Evolutionary conservation across 2,329 filamentous ascomycete genomes (phyloP), one percentile per base, ranked within the genome.

Genomic region (Endoconidiophora polonica): DNA sequence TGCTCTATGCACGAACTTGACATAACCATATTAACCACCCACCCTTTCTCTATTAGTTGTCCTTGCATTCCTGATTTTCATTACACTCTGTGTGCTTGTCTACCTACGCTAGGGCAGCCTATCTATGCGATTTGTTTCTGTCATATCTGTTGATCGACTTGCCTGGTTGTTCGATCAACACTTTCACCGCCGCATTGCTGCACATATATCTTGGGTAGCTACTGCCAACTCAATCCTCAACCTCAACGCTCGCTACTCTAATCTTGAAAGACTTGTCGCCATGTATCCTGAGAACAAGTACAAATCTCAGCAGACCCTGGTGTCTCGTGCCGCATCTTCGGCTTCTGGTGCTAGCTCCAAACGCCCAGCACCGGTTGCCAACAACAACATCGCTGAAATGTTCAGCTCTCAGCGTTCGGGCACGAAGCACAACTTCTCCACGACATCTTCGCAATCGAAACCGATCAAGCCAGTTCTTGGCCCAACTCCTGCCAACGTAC

Each of bases 331-430:
- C 14, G 5, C 44, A 1, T 23, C 33, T 6, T 23, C 36, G 16
- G 26, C 10, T 9, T 23, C 29, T 12, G 22, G 4, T 3, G 4
- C 33, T 4, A 16, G 22, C 20, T 5, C 38, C 9, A 24, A 37
- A 7, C 47, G 52, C n/a, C 16, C 48, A 3, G 44, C 24, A 16
- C 24, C 46, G 22, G 46, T 24, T 23, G 43, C 50, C 9, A 52
- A 40, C 46, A 47, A 45, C 23, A 44, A 44, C 20, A 52, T 52
- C 41, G 26, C 45, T 5, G 44, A 52, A 43, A 52, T 52, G 50
- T 52, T 52, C 36, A 45, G 33, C 16, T 14, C 38, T 16, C 39
- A 40, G 22, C 44, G 43, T 26, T 23, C 37, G 14, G 18, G 29
- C 10, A 4, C 16, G 16, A 47, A 41, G 24, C n/a, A 36, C 26